Evolutionary conservation across 2,329 filamentous ascomycete species (phyloP).

Genomic region (Rutstroemia sp.): DNA sequence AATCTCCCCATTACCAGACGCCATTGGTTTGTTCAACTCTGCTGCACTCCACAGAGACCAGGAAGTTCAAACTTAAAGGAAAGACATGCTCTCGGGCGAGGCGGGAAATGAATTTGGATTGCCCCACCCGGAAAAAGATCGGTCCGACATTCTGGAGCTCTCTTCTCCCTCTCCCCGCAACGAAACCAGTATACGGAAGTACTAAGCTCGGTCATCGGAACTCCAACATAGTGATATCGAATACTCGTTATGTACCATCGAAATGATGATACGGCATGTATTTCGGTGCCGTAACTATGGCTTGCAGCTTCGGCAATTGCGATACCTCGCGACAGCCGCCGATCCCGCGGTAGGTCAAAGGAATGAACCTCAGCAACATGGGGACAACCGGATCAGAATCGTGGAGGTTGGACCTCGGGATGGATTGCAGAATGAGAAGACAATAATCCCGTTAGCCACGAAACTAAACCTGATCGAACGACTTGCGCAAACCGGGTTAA

Average conservation of each 20-base stretch:
- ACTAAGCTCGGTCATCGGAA: no score
- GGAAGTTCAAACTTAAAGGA: no score
- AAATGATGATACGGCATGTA: conserved; percentile 3
- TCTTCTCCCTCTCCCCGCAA: no score
- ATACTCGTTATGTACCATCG: neutral
- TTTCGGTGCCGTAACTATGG: neutral
- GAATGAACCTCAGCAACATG: conserved; percentile 16
- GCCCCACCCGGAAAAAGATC: no score
- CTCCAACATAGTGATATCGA: no score
- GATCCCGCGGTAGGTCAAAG: conserved; percentile 9
- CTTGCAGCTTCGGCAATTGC: conserved; percentile 11
- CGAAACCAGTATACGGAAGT: no score
- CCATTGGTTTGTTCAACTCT: no score
- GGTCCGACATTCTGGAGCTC: no score
- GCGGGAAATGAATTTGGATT: no score
- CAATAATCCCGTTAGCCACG: conserved; percentile 58
- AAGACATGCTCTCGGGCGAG: no score
- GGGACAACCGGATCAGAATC: conserved; percentile 44
- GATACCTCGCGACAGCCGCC: conserved; percentile 18
- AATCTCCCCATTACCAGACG: no score
- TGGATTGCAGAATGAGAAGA: conserved; percentile 81
- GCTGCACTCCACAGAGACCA: no score
- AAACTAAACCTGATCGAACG: conserved; percentile 71
- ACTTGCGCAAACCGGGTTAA: conserved; percentile 60
- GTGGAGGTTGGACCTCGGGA: conserved; percentile 82